Evolutionary conservation across 345 rosid genomes (phyloP).

Genomic region (Cardamine resedifolia): DNA sequence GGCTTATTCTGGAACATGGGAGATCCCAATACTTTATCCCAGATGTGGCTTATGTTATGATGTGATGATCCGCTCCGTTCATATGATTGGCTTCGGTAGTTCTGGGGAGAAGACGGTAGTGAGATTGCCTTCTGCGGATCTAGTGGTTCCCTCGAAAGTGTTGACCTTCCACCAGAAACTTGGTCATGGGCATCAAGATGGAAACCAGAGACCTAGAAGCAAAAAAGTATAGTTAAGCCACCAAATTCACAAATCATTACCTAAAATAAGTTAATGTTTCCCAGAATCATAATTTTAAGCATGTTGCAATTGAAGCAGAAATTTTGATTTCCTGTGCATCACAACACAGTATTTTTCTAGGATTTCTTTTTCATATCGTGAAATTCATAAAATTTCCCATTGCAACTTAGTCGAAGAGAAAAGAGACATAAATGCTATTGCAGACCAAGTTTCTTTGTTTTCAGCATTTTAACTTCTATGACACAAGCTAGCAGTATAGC

Average conservation of each 20-base stretch:
- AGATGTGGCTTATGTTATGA: conserved; percentile 48
- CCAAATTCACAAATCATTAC: conserved; percentile 15
- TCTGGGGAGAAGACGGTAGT: conserved; percentile 88
- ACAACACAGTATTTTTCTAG: background rate
- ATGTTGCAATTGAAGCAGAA: conserved; percentile 18
- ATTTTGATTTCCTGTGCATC: background rate
- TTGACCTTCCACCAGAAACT: conserved; percentile 66
- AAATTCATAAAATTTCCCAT: background rate
- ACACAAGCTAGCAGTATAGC: conserved; percentile 1
- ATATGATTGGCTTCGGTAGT: conserved; percentile 59
- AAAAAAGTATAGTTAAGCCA: conserved; percentile 22
- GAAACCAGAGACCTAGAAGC: conserved; percentile 58
- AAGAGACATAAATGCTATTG: background rate
- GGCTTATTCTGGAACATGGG: conserved; percentile 73
- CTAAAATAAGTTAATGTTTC: conserved; percentile 13
- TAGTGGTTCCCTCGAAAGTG: conserved; percentile 51
- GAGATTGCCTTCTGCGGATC: conserved; percentile 92
- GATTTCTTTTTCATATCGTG: background rate
- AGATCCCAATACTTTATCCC: conserved; percentile 92
- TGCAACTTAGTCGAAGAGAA: conserved; percentile 11
- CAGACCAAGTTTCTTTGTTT: background rate
- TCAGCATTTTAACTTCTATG: conserved; percentile 8
- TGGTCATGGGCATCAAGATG: conserved; percentile 59
- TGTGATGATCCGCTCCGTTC: conserved; percentile 56
- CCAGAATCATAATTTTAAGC: conserved; percentile 8